Base-by-base conservation (phyloP, 1,284 basidiomycete species). In the Meripilus lineatus region DNA sequence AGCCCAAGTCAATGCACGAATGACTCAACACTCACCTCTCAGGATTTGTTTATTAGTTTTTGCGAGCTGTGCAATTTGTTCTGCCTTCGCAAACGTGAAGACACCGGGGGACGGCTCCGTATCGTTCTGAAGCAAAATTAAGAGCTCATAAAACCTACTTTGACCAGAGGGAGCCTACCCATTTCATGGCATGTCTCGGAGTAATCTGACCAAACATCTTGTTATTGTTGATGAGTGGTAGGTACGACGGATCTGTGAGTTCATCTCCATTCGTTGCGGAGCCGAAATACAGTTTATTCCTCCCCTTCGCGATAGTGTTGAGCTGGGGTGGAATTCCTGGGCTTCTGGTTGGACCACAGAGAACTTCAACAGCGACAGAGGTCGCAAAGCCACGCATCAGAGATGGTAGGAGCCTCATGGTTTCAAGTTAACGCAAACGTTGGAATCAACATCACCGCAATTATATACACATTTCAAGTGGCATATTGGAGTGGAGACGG, bases 261-360 rank as follows among this genome's bases (percentile, higher is more conserved):
- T 78, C 75, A 3, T 67, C 65, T 53, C 79, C 79, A 58, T 78
- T 76, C 1, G 77, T 79, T n/a, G 78, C 78, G 13, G 72, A 68
- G 21, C 79, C 79, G 44, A 81, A 76, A 63, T 81, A 81, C 24
- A 66, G 55, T 59, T 79, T 79, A 14, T 74, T 72, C 13, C 71
- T 69, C 18, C 70, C 61, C 49, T 65, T 67, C 2, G 76, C 75
- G 17, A 69, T 63, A 3, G 55, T n/a, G n/a, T n/a, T n/a, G n/a
- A n/a, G n/a, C n/a, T n/a, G n/a, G n/a, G n/a, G n/a, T n/a, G n/a
- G n/a, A n/a, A n/a, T n/a, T n/a, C n/a, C n/a, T n/a, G n/a, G n/a
- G n/a, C n/a, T n/a, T n/a, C n/a, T n/a, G n/a, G n/a, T n/a, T n/a
- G n/a, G n/a, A n/a, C n/a, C n/a, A n/a, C n/a, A n/a, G n/a, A n/a